These are phyloP conservation scores for Fusarium xylarioides DNA, from an alignment of 2,329 filamentous ascomycete species.

Conservation along the genomic window DNA sequence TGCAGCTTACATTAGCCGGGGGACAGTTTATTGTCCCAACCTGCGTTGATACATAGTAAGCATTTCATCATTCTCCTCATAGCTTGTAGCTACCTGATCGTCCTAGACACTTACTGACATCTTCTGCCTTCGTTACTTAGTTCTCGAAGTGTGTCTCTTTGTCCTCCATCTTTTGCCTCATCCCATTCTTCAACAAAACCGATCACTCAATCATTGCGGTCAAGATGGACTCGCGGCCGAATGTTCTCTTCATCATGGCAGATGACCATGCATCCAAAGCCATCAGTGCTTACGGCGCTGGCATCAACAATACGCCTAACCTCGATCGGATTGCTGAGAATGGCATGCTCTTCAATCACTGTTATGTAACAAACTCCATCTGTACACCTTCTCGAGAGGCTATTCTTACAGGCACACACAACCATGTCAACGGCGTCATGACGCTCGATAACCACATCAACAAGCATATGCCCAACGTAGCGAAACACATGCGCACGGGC, in stretches of 20 bases:
- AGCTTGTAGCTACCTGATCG: background rate
- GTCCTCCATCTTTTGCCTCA: background rate
- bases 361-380: slow-evolving; percentile 63
- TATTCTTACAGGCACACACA: slow-evolving; percentile 60
- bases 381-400: slow-evolving; percentile 62
- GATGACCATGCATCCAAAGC: slow-evolving; percentile 62
- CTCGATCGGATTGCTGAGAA: slow-evolving; percentile 59
- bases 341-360: slow-evolving; percentile 62
- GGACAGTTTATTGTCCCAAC: background rate
- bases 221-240: slow-evolving; percentile 16
- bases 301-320: slow-evolving; percentile 62
- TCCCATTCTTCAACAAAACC: background rate
- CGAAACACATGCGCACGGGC: slow-evolving; percentile 57
- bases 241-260: slow-evolving; percentile 61
- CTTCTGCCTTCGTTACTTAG: background rate
- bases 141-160: background rate
- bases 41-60: background rate
- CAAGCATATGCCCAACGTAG: slow-evolving; percentile 60
- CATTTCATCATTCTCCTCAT: background rate
- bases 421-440: slow-evolving; percentile 62
- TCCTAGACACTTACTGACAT: no score
- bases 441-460: slow-evolving; percentile 58
- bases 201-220: background rate
- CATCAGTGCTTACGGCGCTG: slow-evolving; percentile 59
- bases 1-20: background rate